phyloP scores from a whole-genome alignment of 768 basidiomycete genomes.

The Pleurotus pulmonarius region DNA sequence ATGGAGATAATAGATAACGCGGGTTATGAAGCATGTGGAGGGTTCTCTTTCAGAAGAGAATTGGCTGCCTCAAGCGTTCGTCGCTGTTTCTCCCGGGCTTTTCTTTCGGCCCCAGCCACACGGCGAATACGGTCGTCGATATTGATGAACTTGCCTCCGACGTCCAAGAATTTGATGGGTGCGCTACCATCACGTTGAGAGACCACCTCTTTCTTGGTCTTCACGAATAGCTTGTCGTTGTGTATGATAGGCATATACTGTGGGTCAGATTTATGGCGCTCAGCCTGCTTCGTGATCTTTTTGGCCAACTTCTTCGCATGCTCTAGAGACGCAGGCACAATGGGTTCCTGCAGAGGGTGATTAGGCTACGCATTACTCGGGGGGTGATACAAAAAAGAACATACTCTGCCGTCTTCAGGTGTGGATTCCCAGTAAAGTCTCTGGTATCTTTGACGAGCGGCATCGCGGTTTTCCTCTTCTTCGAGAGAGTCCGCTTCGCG shows the following conservation, averaged over 20 bases:
- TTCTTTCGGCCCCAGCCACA: slow-evolving; percentile 3
- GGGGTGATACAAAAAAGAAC: slow-evolving; percentile 11
- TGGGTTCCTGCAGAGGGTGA: slow-evolving; percentile 44
- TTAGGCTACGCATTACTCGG: not conserved
- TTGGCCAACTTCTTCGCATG: slow-evolving; percentile 38
- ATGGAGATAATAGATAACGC: too few relatives aligned
- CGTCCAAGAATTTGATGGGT: slow-evolving; percentile 65
- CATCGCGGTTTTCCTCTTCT: slow-evolving; percentile 50
- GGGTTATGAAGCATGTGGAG: not conserved
- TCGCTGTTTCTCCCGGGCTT: not conserved
- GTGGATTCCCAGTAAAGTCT: slow-evolving; percentile 79
- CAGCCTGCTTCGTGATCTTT: slow-evolving; percentile 26
- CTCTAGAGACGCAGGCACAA: slow-evolving; percentile 56
- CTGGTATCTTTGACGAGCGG: slow-evolving; percentile 61
- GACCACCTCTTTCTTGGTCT: slow-evolving; percentile 31
- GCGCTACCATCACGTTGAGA: slow-evolving; percentile 43
- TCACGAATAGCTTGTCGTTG: slow-evolving; percentile 32
- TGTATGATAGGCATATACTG: slow-evolving; percentile 34
- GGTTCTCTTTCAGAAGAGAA: not conserved
- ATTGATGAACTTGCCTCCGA: slow-evolving; percentile 69
- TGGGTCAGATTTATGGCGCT: slow-evolving; percentile 34
- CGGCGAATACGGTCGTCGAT: slow-evolving; percentile 42
- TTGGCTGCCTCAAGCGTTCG: not conserved
- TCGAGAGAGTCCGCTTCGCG: slow-evolving; percentile 62
- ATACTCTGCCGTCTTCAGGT: slow-evolving; percentile 61